Evolutionary conservation across 208 protist species (phyloP).

Genomic region (Entamoeba histolytica): DNA sequence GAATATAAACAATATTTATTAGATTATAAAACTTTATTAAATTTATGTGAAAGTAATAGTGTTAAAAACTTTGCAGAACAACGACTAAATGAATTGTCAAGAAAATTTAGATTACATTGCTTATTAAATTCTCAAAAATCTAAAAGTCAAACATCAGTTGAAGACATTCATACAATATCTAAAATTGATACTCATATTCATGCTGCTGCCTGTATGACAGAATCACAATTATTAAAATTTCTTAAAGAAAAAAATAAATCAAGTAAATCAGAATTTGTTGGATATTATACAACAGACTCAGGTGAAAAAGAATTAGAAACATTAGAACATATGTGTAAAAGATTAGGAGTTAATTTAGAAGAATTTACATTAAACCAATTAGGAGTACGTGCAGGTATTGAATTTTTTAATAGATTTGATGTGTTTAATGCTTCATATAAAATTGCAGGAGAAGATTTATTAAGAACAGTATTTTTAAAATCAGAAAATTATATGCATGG

Average conservation of each 20-base stretch:
- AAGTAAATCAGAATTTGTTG: conserved; percentile 35
- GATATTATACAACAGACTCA: not conserved
- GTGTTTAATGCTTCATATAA: not conserved
- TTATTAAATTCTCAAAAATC: not conserved
- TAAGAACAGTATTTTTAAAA: conserved; percentile 11
- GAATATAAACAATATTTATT: not conserved
- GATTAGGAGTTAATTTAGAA: conserved; percentile 7
- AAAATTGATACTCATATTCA: conserved; percentile 88
- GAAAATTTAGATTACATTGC: not conserved
- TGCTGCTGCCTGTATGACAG: conserved; percentile 70
- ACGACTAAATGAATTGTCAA: not conserved
- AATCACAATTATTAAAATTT: conserved; percentile 66
- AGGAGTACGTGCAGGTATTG: conserved; percentile 8
- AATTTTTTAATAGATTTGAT: conserved; percentile 23
- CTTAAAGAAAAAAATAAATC: conserved; percentile 64
- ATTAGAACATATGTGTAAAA: conserved; percentile 4
- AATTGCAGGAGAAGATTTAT: not conserved
- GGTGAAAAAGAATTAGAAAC: conserved; percentile 18
- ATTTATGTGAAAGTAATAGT: not conserved
- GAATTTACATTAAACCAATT: conserved; percentile 31
- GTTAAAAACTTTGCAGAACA: not conserved
- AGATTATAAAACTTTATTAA: not conserved
- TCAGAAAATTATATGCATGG: conserved; percentile 5
- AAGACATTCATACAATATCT: conserved; percentile 32
- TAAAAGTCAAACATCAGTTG: not conserved